Evolutionary conservation across 192 early-diverging fungal genomes (phyloP).

Genomic region (Backusella parvicylindrica): DNA sequence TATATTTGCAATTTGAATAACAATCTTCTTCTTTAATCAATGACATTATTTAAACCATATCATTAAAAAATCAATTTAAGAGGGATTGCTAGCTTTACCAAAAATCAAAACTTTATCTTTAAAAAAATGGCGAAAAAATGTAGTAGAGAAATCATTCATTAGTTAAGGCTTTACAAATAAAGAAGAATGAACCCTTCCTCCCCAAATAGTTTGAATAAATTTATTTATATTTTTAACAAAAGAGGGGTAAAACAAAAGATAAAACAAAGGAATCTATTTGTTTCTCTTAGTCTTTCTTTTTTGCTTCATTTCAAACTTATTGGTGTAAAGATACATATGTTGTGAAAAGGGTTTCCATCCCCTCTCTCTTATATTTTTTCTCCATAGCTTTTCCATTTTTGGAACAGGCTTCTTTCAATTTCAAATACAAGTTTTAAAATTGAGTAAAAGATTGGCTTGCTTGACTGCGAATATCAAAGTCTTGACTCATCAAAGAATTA

Average conservation of each 20-base stretch:
- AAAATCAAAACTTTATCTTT: no score
- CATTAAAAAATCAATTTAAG: no score
- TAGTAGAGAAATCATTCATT: no score
- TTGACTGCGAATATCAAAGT: constrained; percentile 52
- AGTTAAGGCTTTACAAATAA: neutral
- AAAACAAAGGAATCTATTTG: neutral
- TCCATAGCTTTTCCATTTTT: neutral
- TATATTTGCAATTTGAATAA: no score
- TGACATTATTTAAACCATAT: no score
- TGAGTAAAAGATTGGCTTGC: constrained; percentile 53
- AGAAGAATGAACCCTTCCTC: neutral
- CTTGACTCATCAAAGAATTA: constrained; percentile 51
- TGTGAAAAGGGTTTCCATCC: neutral
- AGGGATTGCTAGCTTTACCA: no score
- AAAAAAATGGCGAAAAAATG: no score
- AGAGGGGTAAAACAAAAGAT: neutral
- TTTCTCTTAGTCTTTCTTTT: neutral
- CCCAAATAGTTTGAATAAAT: neutral
- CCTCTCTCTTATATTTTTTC: neutral
- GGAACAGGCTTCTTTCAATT: neutral
- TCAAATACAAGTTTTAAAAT: constrained; percentile 31
- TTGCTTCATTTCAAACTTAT: neutral
- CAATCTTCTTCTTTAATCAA: no score
- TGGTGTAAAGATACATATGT: neutral
- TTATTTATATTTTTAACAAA: neutral